Evolutionary conservation across 257 asterid species (phyloP).

Genomic region (Solanum virginianum): DNA sequence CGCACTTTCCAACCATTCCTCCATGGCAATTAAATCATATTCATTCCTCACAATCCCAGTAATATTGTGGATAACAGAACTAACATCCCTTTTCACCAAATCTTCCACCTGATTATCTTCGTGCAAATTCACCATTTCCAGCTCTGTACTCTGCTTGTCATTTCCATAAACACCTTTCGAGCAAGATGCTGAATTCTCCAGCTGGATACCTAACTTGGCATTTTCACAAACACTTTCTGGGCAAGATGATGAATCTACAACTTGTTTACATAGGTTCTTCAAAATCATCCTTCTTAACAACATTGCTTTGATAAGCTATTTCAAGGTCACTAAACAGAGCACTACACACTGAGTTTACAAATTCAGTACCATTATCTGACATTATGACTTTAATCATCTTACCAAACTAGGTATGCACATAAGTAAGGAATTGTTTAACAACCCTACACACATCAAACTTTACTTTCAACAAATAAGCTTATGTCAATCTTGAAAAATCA

Average conservation of each 20-base stretch:
- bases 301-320: not conserved
- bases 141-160: constrained; percentile 21
- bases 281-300: not conserved
- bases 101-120: not conserved
- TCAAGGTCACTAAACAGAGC: too few species aligned
- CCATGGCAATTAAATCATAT: constrained; percentile 33
- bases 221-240: constrained; percentile 35
- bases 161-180: constrained; percentile 36
- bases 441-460: too few species aligned
- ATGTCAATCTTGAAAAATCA: too few species aligned
- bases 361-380: too few species aligned
- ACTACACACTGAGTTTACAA: too few species aligned
- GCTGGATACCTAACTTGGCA: constrained; percentile 19
- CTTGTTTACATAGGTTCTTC: constrained; percentile 19
- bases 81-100: constrained; percentile 30
- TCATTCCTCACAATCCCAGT: constrained; percentile 53
- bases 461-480: too few species aligned
- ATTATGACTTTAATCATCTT: too few species aligned
- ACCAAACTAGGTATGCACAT: too few species aligned
- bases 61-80: constrained; percentile 49
- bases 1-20: constrained; percentile 40
- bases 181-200: not conserved
- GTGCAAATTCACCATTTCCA: not conserved
- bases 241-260: not conserved
- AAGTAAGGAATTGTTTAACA: too few species aligned